Evolutionary conservation across 306 rosid species (phyloP).

Genomic region (Fragaria iinumae): DNA sequence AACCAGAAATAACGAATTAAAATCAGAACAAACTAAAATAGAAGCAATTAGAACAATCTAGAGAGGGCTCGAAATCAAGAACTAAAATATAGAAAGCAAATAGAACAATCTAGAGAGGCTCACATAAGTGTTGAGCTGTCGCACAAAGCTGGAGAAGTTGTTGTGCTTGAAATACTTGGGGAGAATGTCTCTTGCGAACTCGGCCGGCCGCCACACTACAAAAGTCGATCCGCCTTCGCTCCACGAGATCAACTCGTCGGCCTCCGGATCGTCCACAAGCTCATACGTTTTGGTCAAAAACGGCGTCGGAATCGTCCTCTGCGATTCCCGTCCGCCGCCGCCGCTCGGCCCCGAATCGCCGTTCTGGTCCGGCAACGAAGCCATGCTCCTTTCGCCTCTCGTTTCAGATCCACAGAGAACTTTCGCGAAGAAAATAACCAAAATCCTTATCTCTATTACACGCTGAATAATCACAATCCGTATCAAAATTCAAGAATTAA

Average conservation of each 20-base stretch:
- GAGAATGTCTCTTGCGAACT: constrained; percentile 95
- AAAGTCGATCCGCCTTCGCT: constrained; percentile 80
- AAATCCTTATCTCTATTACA: background rate
- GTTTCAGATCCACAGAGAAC: constrained; percentile 46
- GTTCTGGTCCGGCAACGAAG: constrained; percentile 68
- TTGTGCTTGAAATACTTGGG: constrained; percentile 90
- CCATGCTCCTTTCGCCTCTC: constrained; percentile 32
- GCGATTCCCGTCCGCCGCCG: constrained; percentile 40
- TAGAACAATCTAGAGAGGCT: background rate
- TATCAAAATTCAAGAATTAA: background rate
- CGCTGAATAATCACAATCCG: background rate
- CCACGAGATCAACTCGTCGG: constrained; percentile 86
- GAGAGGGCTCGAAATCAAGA: background rate
- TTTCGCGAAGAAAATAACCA: background rate
- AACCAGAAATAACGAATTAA: background rate
- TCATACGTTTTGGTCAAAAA: constrained; percentile 81
- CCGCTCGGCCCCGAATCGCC: constrained; percentile 51
- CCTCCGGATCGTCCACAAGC: constrained; percentile 79
- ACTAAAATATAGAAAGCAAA: background rate
- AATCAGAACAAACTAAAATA: background rate
- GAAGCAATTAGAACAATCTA: too few relatives aligned
- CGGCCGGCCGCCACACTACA: constrained; percentile 94
- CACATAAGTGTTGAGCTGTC: constrained; percentile 95
- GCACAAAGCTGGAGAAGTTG: constrained; percentile 94
- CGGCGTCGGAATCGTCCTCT: constrained; percentile 91